phyloP scores from a whole-genome alignment of 192 early-diverging fungal genomes.

The Backusella psychrophila region DNA sequence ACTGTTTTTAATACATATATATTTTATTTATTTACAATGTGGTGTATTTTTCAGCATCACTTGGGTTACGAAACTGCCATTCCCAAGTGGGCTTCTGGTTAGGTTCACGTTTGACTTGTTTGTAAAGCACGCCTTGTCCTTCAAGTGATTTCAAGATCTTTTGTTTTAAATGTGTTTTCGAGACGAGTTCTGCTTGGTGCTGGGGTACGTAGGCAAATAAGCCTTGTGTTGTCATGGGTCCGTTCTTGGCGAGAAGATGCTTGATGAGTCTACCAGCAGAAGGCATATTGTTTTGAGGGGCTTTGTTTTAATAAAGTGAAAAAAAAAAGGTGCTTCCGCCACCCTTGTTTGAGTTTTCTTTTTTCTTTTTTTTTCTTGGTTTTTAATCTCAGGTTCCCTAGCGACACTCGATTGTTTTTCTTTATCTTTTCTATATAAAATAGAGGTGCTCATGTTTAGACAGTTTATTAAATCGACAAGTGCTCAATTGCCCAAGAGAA shows the following conservation, averaged over 20 bases:
- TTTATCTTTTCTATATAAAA: too few species aligned
- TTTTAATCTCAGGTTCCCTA: neutral
- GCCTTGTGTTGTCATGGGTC: slow-evolving; percentile 24
- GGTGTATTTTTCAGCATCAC: neutral
- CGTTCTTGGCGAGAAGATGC: slow-evolving; percentile 19
- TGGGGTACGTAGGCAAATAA: slow-evolving; percentile 1
- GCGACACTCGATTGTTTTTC: too few species aligned
- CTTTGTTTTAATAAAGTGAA: neutral
- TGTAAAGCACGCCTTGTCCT: slow-evolving; percentile 14
- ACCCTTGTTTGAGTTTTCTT: neutral
- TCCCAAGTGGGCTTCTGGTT: slow-evolving; percentile 11
- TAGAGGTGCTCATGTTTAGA: neutral
- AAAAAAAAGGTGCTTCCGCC: neutral
- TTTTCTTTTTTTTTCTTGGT: neutral
- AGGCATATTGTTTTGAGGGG: neutral
- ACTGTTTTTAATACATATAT: neutral
- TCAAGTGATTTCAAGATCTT: slow-evolving; percentile 19
- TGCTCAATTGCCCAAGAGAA: neutral
- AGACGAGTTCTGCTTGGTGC: slow-evolving; percentile 12
- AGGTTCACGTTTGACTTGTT: slow-evolving; percentile 14
- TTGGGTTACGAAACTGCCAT: slow-evolving; percentile 10
- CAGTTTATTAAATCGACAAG: neutral
- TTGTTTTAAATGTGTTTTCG: slow-evolving; percentile 24
- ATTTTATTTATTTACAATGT: neutral
- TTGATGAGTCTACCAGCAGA: slow-evolving; percentile 24